Percentiles rank a stretch among this genome's conserved stretches.
phyloP scores from a whole-genome alignment of 768 basidiomycete genomes.

The Suillus placidus region DNA sequence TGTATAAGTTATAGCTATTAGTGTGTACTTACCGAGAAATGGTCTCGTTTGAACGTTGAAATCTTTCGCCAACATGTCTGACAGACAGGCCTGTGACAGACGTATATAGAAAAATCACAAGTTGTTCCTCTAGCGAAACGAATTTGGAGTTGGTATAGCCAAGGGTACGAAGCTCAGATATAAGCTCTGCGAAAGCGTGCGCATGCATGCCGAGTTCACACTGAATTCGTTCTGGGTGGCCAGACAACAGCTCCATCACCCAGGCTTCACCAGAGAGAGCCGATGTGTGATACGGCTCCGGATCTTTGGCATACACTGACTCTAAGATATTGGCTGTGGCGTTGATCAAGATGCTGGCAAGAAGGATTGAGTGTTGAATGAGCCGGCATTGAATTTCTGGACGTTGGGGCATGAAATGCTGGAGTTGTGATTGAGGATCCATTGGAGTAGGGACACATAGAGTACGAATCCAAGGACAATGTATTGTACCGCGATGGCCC shows the following conservation, averaged over 20 bases:
- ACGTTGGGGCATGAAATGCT: too few relatives aligned
- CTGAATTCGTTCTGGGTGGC: constrained; percentile 20
- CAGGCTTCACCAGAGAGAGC: constrained; percentile 24
- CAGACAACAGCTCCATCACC: constrained; percentile 24
- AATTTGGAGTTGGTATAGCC: constrained; percentile 24
- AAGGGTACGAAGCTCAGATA: constrained; percentile 21
- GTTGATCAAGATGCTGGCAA: neutral
- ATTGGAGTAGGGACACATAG: too few relatives aligned
- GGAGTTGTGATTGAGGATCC: too few relatives aligned
- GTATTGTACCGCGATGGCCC: too few relatives aligned
- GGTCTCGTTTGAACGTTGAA: too few relatives aligned
- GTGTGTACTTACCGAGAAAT: too few relatives aligned
- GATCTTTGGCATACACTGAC: neutral
- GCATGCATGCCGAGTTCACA: constrained; percentile 31
- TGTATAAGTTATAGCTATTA: too few relatives aligned
- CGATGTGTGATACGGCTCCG: constrained; percentile 19
- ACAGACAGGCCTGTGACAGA: too few relatives aligned
- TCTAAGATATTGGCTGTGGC: neutral
- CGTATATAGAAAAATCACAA: too few relatives aligned
- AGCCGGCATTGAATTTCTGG: too few relatives aligned
- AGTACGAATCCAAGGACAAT: too few relatives aligned
- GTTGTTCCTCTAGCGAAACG: constrained; percentile 37
- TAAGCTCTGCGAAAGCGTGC: constrained; percentile 32
- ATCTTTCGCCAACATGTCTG: too few relatives aligned
- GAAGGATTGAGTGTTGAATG: neutral